Percentiles rank a stretch among this genome's conserved stretches.
phyloP scores from a whole-genome alignment of 768 basidiomycete genomes.

The Rhodotorula toruloides region DNA sequence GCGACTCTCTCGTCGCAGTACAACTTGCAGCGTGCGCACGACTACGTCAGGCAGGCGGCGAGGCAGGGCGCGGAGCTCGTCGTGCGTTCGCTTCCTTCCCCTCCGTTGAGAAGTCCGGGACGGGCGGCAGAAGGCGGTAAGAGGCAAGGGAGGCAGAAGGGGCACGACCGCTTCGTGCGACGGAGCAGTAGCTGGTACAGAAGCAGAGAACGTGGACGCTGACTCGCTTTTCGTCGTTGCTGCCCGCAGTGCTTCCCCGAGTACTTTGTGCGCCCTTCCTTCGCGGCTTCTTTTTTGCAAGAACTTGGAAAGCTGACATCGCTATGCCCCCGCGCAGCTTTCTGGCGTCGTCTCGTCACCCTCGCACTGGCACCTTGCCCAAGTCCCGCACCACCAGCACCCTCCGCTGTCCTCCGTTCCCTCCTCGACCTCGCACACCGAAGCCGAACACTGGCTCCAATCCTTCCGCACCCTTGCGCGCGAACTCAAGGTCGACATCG shows the following conservation, averaged over 20 bases:
- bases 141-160: too few relatives aligned
- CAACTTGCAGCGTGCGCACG: constrained; percentile 19
- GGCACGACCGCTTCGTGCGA: too few relatives aligned
- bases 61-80: constrained; percentile 23
- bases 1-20: background rate
- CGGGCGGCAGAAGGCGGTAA: too few relatives aligned
- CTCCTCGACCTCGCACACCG: background rate
- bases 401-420: constrained; percentile 10
- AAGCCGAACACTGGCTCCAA: constrained; percentile 21
- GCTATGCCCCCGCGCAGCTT: background rate
- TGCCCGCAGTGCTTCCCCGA: too few relatives aligned
- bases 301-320: background rate
- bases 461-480: constrained; percentile 31
- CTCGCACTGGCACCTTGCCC: constrained; percentile 26
- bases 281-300: background rate
- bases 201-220: too few relatives aligned
- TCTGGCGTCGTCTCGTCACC: constrained; percentile 24
- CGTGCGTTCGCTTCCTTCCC: too few relatives aligned
- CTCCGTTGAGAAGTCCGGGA: too few relatives aligned
- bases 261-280: constrained; percentile 22
- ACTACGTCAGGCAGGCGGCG: constrained; percentile 18
- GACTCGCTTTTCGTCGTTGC: too few relatives aligned
- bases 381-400: constrained; percentile 24
- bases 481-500: constrained; percentile 37
- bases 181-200: too few relatives aligned